A percentile compares a stretch with the other conserved stretches of the same genome.
Evolutionary conservation across 2,329 filamentous ascomycete species (phyloP).

Genomic region (Alternaria sp.): DNA sequence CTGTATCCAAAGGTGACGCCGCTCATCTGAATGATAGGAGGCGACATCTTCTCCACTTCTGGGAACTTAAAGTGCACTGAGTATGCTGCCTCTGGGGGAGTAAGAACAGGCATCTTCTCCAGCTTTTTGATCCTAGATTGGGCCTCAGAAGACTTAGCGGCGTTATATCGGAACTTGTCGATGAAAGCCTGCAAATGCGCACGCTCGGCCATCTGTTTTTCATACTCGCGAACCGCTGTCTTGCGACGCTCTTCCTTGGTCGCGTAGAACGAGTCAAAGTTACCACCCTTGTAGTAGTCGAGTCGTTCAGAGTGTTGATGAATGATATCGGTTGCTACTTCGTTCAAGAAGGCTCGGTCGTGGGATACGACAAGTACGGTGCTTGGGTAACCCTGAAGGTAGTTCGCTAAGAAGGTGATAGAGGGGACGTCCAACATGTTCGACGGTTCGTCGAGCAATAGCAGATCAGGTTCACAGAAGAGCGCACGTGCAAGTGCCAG

Average conservation of each 20-base stretch:
- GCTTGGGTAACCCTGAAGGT: slow-evolving; percentile 91
- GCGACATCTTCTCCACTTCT: slow-evolving; percentile 95
- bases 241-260: slow-evolving; percentile 97
- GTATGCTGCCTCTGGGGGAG: slow-evolving; percentile 92
- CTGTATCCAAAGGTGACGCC: slow-evolving; percentile 90
- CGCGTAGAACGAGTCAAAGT: slow-evolving; percentile 81
- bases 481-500: slow-evolving; percentile 91
- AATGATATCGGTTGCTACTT: slow-evolving; percentile 98
- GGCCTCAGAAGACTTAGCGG: slow-evolving; percentile 96
- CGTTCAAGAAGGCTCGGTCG: slow-evolving; percentile 98
- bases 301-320: slow-evolving; percentile 97
- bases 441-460: slow-evolving; percentile 97
- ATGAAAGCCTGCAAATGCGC: slow-evolving; percentile 97
- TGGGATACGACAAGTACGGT: slow-evolving; percentile 96
- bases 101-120: slow-evolving; percentile 93
- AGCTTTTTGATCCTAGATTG: slow-evolving; percentile 99
- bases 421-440: slow-evolving; percentile 99
- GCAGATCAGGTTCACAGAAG: slow-evolving; percentile 95
- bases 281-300: slow-evolving; percentile 98
- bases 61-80: slow-evolving; percentile 97
- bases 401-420: slow-evolving; percentile 96
- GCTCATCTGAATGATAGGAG: slow-evolving; percentile 97
- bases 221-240: slow-evolving; percentile 95
- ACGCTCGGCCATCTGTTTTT: slow-evolving; percentile 95
- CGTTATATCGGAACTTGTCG: slow-evolving; percentile 99